These are phyloP conservation scores for Debaryomyces nepalensis DNA, from an alignment of 1,139 yeast genomes.

Conservation along the genomic window DNA sequence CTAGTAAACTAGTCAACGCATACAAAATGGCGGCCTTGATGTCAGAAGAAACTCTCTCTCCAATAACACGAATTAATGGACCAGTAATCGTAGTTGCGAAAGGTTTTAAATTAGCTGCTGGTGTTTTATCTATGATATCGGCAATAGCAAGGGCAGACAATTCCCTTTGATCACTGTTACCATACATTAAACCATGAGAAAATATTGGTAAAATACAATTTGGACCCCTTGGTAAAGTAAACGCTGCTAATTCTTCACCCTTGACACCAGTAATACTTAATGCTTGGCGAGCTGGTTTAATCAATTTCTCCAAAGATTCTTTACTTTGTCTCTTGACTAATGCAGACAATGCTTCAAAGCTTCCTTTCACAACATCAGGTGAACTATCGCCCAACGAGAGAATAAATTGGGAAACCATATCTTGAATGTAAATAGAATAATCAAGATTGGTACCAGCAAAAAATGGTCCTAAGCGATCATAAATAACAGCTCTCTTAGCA, in stretches of 20 bases:
- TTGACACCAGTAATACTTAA: slow-evolving; percentile 66
- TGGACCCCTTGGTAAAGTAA: slow-evolving; percentile 84
- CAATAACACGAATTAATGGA: slow-evolving; percentile 96
- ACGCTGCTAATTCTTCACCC: slow-evolving; percentile 75
- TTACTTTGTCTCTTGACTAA: slow-evolving; percentile 74
- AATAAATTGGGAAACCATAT: slow-evolving; percentile 74
- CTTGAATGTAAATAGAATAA: slow-evolving; percentile 73
- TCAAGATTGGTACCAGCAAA: slow-evolving; percentile 70
- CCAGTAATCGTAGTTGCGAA: slow-evolving; percentile 95
- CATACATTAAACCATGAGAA: slow-evolving; percentile 95
- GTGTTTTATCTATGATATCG: slow-evolving; percentile 83
- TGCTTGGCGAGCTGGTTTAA: slow-evolving; percentile 78
- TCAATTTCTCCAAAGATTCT: slow-evolving; percentile 74
- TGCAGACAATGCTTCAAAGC: slow-evolving; percentile 69
- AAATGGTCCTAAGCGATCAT: slow-evolving; percentile 71
- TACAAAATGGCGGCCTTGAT: slow-evolving; percentile 89
- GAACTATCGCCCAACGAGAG: slow-evolving; percentile 75
- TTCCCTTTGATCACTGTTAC: slow-evolving; percentile 83
- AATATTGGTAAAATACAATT: slow-evolving; percentile 87
- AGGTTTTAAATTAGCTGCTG: slow-evolving; percentile 78
- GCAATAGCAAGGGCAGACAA: slow-evolving; percentile 88
- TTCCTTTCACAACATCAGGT: slow-evolving; percentile 63
- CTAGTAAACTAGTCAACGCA: slow-evolving; percentile 78
- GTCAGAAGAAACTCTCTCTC: slow-evolving; percentile 90
- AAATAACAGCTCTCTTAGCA: slow-evolving; percentile 66